phyloP scores from a whole-genome alignment of 371 early-diverging fungal species.

The Lichtheimia hyalospora region DNA sequence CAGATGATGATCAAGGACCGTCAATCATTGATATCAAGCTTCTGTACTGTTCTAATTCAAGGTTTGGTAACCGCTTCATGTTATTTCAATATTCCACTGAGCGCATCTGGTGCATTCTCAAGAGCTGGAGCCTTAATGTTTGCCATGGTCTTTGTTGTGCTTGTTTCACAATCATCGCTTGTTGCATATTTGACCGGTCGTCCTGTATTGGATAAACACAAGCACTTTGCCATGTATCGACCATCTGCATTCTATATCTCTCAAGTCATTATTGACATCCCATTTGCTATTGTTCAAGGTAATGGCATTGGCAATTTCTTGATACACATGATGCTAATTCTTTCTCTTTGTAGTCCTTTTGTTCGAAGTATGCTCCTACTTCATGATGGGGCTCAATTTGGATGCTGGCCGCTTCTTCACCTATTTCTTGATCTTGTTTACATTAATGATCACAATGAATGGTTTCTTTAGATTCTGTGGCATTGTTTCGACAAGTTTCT shows the following conservation, averaged over 20 bases:
- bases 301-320: neutral
- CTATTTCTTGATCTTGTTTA: slow-evolving; percentile 39
- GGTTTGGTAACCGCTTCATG: slow-evolving; percentile 69
- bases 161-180: slow-evolving; percentile 53
- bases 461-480: slow-evolving; percentile 54
- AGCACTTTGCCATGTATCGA: slow-evolving; percentile 63
- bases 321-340: neutral
- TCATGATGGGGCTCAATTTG: slow-evolving; percentile 49
- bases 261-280: slow-evolving; percentile 50
- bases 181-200: slow-evolving; percentile 56
- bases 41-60: slow-evolving; percentile 56
- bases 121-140: slow-evolving; percentile 69
- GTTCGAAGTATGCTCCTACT: slow-evolving; percentile 39
- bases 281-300: slow-evolving; percentile 40
- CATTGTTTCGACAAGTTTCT: slow-evolving; percentile 41
- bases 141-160: slow-evolving; percentile 53
- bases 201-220: slow-evolving; percentile 67
- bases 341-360: slow-evolving; percentile 10
- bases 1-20: slow-evolving; percentile 47
- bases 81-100: slow-evolving; percentile 55
- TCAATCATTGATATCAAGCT: slow-evolving; percentile 49
- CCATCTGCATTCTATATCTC: slow-evolving; percentile 65
- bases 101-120: slow-evolving; percentile 61
- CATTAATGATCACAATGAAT: slow-evolving; percentile 40
- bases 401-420: slow-evolving; percentile 47